Base-by-base conservation (phyloP, 768 basidiomycete genomes). In the Auricularia sp. region DNA sequence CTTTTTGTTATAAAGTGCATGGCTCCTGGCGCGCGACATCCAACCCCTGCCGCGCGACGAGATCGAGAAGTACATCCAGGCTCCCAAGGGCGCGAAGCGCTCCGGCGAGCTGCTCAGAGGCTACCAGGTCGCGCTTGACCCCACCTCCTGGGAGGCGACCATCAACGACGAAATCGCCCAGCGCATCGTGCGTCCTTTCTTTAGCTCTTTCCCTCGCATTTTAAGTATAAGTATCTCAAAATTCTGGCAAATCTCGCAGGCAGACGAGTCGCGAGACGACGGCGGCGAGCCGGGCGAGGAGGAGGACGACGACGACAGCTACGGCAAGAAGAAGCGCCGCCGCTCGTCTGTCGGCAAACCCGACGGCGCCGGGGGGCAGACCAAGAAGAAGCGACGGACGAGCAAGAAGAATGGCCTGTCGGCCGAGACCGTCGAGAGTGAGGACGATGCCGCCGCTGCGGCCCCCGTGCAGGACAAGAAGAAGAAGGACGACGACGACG, bases 1-100 rank as follows among this genome's bases (percentile, higher is more conserved):
- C 43, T 18, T 18, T 44, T 44, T 44, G 43, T 44, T 33, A 51
- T 29, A 23, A 61, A 98, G 95, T 76, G 83, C 91, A 21, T 98
- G 95, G 95, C 80, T 91, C 51, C 78, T 84, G 36, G 72, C 87
- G 1, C 88, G 88, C 70, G 95, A 97, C 74, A 85, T 98, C 62
- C 90, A 86, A 23, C 83, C 83, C 67, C 83, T 98, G 33, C 83
- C 87, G 70, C 74, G 79, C 4, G 84, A 89, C 74, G 91, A 92
- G 76, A 96, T 98, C 76, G 82, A 90, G 67, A 81, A 87, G 2
- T 97, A 85, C 77, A 83, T 98, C 76, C 80, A 77, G 67, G 88
- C 88, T 71, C 86, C 87, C 18, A 81, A 79, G 74, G 56, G 56
- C 56, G 34, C 34, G 29, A 93, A 92, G 78, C 87, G 83, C 72